phyloP scores from a whole-genome alignment of 306 rosid genomes.

The Malus fusca region DNA sequence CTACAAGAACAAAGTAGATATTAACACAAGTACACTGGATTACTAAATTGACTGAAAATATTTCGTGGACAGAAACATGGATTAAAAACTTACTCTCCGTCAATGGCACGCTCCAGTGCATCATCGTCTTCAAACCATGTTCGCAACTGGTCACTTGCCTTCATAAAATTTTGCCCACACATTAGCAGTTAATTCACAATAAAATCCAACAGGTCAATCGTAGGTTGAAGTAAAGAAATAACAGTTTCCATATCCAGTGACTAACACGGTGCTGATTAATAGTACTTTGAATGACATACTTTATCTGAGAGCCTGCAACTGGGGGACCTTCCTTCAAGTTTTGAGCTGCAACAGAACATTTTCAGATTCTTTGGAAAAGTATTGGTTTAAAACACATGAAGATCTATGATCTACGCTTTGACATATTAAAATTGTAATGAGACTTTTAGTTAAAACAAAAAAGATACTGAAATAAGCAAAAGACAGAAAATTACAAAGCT shows the following conservation, averaged over 20 bases:
- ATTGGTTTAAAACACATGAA: not conserved
- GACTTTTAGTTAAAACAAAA: not conserved
- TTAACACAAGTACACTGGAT: not conserved
- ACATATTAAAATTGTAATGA: not conserved
- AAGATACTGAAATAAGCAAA: not conserved
- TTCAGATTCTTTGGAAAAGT: not conserved
- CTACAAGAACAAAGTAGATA: conserved; percentile 28
- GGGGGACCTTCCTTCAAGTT: conserved; percentile 80
- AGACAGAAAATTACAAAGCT: not conserved
- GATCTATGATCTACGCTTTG: not conserved
- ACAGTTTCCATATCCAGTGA: not conserved
- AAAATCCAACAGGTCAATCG: conserved; percentile 7
- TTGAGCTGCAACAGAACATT: conserved; percentile 47
- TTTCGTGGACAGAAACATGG: not conserved
- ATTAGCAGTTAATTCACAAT: conserved; percentile 21
- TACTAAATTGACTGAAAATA: not conserved
- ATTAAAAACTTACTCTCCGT: conserved; percentile 64
- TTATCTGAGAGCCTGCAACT: conserved; percentile 92
- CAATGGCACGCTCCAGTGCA: conserved; percentile 82
- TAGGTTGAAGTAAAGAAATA: not conserved
- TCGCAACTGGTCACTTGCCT: conserved; percentile 68
- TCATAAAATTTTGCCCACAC: conserved; percentile 23
- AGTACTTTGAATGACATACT: conserved; percentile 42
- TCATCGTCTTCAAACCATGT: conserved; percentile 86
- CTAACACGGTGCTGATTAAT: not conserved